phyloP scores from a whole-genome alignment of 495 filamentous ascomycete species.

The Wilcoxina mikolae region DNA sequence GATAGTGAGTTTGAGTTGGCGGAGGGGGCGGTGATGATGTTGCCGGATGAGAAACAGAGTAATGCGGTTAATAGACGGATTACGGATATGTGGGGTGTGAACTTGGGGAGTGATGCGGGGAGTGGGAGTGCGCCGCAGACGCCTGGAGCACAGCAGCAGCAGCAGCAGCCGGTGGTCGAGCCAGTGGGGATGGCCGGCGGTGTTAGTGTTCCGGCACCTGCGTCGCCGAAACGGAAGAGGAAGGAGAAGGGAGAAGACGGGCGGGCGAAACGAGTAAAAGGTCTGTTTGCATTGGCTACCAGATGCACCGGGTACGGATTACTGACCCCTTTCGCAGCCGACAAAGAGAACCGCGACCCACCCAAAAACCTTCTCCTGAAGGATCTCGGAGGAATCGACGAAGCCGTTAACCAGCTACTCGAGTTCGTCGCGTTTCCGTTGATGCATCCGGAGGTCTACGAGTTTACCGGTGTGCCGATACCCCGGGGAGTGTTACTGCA shows the following conservation, averaged over 20 bases:
- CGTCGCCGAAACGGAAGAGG: conserved; percentile 17
- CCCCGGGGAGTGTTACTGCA: conserved; percentile 83
- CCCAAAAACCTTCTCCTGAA: conserved; percentile 61
- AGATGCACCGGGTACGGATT: not conserved
- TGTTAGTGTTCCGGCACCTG: conserved; percentile 7
- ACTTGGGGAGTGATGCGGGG: conserved; percentile 19
- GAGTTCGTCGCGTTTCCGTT: conserved; percentile 74
- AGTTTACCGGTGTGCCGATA: conserved; percentile 54
- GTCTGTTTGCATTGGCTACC: conserved; percentile 1
- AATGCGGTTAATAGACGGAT: conserved; percentile 66
- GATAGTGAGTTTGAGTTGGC: conserved; percentile 55
- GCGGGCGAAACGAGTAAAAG: conserved; percentile 23
- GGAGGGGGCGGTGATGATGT: conserved; percentile 31
- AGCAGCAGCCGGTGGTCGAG: conserved; percentile 2
- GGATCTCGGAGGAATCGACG: conserved; percentile 75
- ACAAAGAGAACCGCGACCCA: conserved; percentile 38
- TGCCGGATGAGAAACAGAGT: conserved; percentile 12
- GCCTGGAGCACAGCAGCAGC: conserved; percentile 5
- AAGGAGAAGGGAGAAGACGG: conserved; percentile 26
- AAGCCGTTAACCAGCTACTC: conserved; percentile 59
- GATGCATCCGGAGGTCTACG: conserved; percentile 42
- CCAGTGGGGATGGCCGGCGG: not conserved
- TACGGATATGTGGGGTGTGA: conserved; percentile 49
- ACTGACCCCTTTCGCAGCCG: conserved; percentile 5
- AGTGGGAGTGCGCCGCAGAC: conserved; percentile 11